Evolutionary conservation across 2,329 filamentous ascomycete genomes (phyloP).

Genomic region (Aspergillus caelatus): DNA sequence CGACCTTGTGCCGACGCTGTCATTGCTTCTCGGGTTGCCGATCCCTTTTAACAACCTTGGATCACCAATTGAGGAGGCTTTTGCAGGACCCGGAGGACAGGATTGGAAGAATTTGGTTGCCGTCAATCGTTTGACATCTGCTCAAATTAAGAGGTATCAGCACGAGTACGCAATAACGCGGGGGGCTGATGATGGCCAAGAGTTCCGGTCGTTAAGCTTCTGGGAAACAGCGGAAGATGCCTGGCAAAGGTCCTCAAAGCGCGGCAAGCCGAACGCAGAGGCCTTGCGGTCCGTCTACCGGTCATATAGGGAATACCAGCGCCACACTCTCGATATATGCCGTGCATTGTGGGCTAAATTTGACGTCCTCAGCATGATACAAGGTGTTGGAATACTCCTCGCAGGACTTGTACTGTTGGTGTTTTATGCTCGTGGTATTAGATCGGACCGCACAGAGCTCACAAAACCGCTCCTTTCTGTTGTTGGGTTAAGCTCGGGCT

Average conservation of each 20-base stretch:
- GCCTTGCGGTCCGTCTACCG: slow-evolving; percentile 50
- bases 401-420: slow-evolving; percentile 69
- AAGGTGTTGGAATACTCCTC: slow-evolving; percentile 73
- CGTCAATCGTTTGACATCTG: slow-evolving; percentile 75
- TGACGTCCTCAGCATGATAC: slow-evolving; percentile 80
- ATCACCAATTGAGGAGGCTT: slow-evolving; percentile 90
- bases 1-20: slow-evolving; percentile 89
- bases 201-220: slow-evolving; percentile 58
- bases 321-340: slow-evolving; percentile 75
- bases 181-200: slow-evolving; percentile 65
- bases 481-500: slow-evolving; percentile 52
- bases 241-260: slow-evolving; percentile 51
- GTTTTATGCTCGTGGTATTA: slow-evolving; percentile 68
- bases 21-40: slow-evolving; percentile 83
- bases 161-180: slow-evolving; percentile 75
- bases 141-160: slow-evolving; percentile 89
- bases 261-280: slow-evolving; percentile 38
- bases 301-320: slow-evolving; percentile 74
- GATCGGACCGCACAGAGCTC: slow-evolving; percentile 56
- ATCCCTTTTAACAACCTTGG: slow-evolving; percentile 97
- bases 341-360: slow-evolving; percentile 90
- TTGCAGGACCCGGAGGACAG: slow-evolving; percentile 69
- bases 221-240: slow-evolving; percentile 63
- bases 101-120: slow-evolving; percentile 77
- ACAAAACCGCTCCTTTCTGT: slow-evolving; percentile 56